Percentiles rank a stretch among this genome's conserved stretches.
Evolutionary conservation across 345 rosid species (phyloP).

Genomic region (Heritiera fomes): DNA sequence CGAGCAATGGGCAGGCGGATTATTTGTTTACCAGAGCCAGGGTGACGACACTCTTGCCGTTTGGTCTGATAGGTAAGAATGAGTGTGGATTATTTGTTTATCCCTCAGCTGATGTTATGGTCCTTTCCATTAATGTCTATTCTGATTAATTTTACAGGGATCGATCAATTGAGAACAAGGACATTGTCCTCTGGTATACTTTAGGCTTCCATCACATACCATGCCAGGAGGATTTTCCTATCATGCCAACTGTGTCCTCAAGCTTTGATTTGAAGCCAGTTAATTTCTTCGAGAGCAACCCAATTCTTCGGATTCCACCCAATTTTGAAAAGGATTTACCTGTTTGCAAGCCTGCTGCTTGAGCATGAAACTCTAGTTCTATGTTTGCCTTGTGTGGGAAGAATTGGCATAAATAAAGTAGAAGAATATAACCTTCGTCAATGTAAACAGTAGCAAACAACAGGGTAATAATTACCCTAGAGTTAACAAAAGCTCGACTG

Average conservation of each 20-base stretch:
- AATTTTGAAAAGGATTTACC: conserved; percentile 69
- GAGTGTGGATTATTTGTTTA: neutral
- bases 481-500: neutral
- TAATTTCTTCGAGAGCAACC: conserved; percentile 93
- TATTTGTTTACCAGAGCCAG: conserved; percentile 78
- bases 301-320: conserved; percentile 73
- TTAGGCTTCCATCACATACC: conserved; percentile 96
- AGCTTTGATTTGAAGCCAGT: conserved; percentile 92
- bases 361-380: conserved; percentile 22
- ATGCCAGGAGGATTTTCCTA: conserved; percentile 94
- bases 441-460: neutral
- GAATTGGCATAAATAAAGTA: neutral
- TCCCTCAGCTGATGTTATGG: neutral
- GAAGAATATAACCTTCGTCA: neutral
- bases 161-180: conserved; percentile 76
- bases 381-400: neutral
- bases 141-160: conserved; percentile 43
- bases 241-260: conserved; percentile 91
- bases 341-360: conserved; percentile 53
- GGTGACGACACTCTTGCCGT: conserved; percentile 87
- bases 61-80: conserved; percentile 80
- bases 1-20: conserved; percentile 97
- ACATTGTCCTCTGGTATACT: conserved; percentile 93
- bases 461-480: neutral
- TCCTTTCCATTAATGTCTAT: neutral